Evolutionary conservation across 2,329 filamentous ascomycete species (phyloP).

Genomic region (Ceratocystis smalleyi): DNA sequence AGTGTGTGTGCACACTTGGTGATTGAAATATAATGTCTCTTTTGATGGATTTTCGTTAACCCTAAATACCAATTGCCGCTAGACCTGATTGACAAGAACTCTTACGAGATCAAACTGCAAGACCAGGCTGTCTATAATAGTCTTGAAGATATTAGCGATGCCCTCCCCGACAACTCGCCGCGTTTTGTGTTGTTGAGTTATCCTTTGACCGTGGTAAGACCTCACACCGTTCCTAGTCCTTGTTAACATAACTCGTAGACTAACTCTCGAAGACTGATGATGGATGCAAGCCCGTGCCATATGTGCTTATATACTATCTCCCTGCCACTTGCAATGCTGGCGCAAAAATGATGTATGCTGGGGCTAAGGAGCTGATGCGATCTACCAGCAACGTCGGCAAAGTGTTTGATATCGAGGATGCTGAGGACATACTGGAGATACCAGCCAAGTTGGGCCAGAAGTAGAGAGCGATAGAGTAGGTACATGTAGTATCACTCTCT

Average conservation of each 20-base stretch:
- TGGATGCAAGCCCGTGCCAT: conserved; percentile 75
- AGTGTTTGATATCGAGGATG: conserved; percentile 69
- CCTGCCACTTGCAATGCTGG: conserved; percentile 81
- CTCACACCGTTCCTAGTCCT: neutral
- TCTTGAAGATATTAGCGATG: conserved; percentile 67
- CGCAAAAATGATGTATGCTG: conserved; percentile 83
- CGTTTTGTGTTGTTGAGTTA: conserved; percentile 84
- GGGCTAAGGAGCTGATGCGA: conserved; percentile 89
- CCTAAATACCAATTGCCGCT: conserved; percentile 20
- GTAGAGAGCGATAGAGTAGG: conserved; percentile 7
- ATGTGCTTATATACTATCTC: conserved; percentile 88
- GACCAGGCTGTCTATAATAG: conserved; percentile 63
- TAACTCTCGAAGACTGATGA: conserved; percentile 48
- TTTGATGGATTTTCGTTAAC: neutral
- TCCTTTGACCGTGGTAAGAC: conserved; percentile 63
- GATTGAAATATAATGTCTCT: neutral
- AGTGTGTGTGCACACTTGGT: neutral
- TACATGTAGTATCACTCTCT: neutral
- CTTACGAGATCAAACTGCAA: conserved; percentile 74
- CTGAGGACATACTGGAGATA: conserved; percentile 71
- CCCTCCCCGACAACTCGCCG: conserved; percentile 82
- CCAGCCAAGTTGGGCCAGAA: conserved; percentile 43
- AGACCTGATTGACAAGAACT: conserved; percentile 86
- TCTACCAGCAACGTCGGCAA: conserved; percentile 81
- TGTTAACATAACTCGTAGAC: neutral